Percentiles rank a stretch among this genome's conserved stretches.
Conservation (phyloP, 257 asterid species). For the Solanum corneliomulleri region DNA sequence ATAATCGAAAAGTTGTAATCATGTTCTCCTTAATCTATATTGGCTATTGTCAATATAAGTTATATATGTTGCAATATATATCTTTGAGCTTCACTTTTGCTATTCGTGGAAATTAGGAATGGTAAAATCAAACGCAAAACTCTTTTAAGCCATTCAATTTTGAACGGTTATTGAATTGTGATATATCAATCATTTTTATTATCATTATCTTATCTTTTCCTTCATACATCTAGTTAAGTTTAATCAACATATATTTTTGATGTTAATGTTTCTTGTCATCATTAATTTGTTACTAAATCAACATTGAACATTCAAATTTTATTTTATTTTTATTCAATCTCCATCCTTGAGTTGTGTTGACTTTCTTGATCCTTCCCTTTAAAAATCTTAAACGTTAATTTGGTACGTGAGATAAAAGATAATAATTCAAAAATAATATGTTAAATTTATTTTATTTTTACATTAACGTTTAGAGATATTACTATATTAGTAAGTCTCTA, state of each 20-base stretch:
- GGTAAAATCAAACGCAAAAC: too few species aligned
- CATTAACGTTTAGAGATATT: too few species aligned
- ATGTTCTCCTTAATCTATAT: too few species aligned
- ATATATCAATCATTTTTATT: background rate
- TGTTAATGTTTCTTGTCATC: background rate
- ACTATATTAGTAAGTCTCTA: accelerated
- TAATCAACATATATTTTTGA: background rate
- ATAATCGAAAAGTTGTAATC: background rate
- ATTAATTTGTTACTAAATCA: background rate
- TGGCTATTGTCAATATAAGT: too few species aligned
- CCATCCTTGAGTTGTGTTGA: background rate
- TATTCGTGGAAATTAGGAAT: too few species aligned
- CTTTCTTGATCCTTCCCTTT: background rate
- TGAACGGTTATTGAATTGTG: background rate
- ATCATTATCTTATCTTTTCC: background rate
- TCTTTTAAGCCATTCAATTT: too few species aligned
- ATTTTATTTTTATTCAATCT: background rate
- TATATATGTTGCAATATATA: too few species aligned
- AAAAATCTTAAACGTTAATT: background rate
- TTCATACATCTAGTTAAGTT: background rate
- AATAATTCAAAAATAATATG: background rate
- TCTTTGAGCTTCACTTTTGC: too few species aligned
- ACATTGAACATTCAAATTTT: background rate
- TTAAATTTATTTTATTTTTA: too few species aligned
- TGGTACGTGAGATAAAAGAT: background rate